Conservation (phyloP, 2,329 filamentous ascomycete species). For the Byssoonygena ceratinophila region DNA sequence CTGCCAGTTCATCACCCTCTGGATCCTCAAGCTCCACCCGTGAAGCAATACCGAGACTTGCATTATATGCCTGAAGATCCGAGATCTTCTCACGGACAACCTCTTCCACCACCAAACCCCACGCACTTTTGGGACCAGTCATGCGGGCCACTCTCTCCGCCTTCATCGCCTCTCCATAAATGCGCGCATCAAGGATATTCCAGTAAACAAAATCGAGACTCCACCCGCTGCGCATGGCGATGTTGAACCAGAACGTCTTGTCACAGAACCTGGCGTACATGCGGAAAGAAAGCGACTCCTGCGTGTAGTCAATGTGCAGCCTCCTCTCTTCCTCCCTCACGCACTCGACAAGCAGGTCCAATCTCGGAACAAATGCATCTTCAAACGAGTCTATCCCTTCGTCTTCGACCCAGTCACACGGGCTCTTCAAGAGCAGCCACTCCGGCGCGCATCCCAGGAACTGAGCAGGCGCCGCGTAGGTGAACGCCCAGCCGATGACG, state of each 20-base stretch:
- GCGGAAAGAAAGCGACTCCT: not conserved
- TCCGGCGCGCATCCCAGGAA: conserved; percentile 19
- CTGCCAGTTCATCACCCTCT: not conserved
- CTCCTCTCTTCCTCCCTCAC: not conserved
- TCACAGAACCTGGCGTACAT: conserved; percentile 5
- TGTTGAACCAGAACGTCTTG: conserved; percentile 7
- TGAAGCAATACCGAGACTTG: not conserved
- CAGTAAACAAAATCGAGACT: conserved; percentile 2
- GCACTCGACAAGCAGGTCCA: conserved; percentile 1
- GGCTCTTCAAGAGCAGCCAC: conserved; percentile 20
- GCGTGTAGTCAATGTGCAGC: no score
- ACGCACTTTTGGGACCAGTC: not conserved
- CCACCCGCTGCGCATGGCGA: not conserved
- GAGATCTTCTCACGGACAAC: not conserved
- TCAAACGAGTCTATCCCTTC: not conserved
- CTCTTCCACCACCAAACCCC: not conserved
- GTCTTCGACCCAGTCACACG: conserved; percentile 15
- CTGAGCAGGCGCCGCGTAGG: conserved; percentile 19
- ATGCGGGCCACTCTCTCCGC: not conserved
- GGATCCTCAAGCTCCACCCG: not conserved
- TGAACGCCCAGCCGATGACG: conserved; percentile 25
- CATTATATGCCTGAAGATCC: not conserved
- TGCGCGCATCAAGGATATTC: not conserved
- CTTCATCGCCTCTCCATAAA: not conserved
- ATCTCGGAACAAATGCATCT: not conserved